These are phyloP conservation scores for Ustilago crameri DNA, from an alignment of 1,284 basidiomycete species.

Conservation along the genomic window DNA sequence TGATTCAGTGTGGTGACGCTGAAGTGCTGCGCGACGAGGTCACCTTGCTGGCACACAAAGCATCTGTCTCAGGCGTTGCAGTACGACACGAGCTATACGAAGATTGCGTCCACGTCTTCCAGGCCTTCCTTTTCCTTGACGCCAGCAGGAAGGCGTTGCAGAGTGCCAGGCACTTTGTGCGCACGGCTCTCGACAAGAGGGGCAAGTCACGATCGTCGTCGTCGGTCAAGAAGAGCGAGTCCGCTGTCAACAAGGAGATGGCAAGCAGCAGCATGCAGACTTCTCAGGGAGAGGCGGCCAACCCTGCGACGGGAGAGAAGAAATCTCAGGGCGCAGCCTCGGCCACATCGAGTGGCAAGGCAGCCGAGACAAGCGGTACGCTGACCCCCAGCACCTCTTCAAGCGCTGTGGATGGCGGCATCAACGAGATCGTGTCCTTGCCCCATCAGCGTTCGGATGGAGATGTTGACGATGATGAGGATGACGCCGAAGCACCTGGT, in stretches of 20 bases:
- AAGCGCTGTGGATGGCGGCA: conserved; percentile 33
- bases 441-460: conserved; percentile 35
- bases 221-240: conserved; percentile 73
- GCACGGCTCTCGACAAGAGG: conserved; percentile 63
- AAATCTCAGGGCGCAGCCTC: conserved; percentile 2
- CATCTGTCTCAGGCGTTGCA: conserved; percentile 83
- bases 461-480: conserved; percentile 37
- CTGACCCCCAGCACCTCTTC: conserved; percentile 29
- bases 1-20: conserved; percentile 92
- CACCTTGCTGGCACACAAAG: conserved; percentile 92
- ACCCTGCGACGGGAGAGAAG: conserved; percentile 47
- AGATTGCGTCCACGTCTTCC: conserved; percentile 75
- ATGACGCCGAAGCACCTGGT: conserved; percentile 19
- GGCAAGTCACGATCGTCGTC: conserved; percentile 44
- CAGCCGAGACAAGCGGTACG: conserved; percentile 11
- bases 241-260: conserved; percentile 67
- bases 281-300: conserved; percentile 41
- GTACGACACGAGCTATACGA: conserved; percentile 93
- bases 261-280: conserved; percentile 51
- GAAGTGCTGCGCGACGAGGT: conserved; percentile 94
- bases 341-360: conserved; percentile 9
- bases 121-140: conserved; percentile 67
- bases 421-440: conserved; percentile 42
- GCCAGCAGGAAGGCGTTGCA: conserved; percentile 67
- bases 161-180: conserved; percentile 66